Conservation (phyloP, 73 alveolate species). For the Paramecium sonneborni region DNA sequence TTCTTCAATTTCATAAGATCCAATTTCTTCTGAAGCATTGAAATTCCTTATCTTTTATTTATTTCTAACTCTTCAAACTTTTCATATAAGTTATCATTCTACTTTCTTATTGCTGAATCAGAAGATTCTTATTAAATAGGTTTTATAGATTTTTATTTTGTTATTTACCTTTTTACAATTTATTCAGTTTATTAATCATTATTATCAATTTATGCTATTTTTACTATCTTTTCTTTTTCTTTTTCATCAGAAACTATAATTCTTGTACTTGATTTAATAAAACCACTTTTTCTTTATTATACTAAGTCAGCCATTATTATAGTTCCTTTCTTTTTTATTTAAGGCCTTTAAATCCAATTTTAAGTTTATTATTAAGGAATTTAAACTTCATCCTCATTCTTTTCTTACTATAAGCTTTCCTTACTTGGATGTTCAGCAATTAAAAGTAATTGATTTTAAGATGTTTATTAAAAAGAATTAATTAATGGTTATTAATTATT, state of each 20-base stretch:
- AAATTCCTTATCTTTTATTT: background rate
- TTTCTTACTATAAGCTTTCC: background rate
- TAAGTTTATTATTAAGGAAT: background rate
- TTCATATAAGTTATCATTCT: background rate
- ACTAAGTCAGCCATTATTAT: background rate
- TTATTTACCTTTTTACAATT: background rate
- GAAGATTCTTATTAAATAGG: background rate
- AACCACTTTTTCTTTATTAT: background rate
- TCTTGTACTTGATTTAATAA: slow-evolving; percentile 1
- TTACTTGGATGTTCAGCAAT: background rate
- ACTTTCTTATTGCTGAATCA: background rate
- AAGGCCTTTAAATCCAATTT: background rate
- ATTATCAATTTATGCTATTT: background rate
- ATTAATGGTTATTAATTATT: background rate
- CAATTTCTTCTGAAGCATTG: background rate
- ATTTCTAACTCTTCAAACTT: background rate
- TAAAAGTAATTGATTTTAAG: background rate
- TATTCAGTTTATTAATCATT: background rate
- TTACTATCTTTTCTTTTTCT: background rate
- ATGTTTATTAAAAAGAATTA: background rate
- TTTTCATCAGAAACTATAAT: background rate
- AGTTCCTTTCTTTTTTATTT: slow-evolving; percentile 5
- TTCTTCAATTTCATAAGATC: background rate
- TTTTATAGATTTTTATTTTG: background rate
- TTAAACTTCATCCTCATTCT: background rate